These are phyloP conservation scores for Verticillium longisporum DNA, from an alignment of 2,329 filamentous ascomycete genomes.

Conservation along the genomic window DNA sequence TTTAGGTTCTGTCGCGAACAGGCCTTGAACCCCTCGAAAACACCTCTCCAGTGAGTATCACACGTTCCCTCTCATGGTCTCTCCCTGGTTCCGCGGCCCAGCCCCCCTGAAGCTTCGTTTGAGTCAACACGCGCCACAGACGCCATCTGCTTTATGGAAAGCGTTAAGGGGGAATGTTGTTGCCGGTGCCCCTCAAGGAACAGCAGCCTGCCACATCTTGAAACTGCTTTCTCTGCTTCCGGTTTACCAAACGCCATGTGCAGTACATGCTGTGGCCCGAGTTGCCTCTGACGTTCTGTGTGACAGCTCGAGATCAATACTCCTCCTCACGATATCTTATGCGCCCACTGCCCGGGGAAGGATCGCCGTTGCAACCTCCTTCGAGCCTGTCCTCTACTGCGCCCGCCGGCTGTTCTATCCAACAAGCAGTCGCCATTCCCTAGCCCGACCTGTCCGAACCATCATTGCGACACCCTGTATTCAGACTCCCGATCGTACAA, in stretches of 20 bases:
- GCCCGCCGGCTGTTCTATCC: not conserved
- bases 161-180: not conserved
- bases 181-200: not conserved
- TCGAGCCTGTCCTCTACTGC: not conserved
- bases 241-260: not conserved
- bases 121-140: conserved; percentile 7
- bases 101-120: conserved; percentile 2
- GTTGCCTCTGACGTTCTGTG: not conserved
- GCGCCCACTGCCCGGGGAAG: not conserved
- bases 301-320: not conserved
- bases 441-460: not conserved
- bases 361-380: not conserved
- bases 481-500: not conserved
- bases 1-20: not conserved
- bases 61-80: not conserved
- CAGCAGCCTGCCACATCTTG: not conserved
- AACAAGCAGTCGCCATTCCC: too few relatives aligned
- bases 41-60: not conserved
- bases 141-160: not conserved
- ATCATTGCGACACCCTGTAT: not conserved
- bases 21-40: not conserved
- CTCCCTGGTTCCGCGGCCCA: conserved; percentile 6
- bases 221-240: not conserved
- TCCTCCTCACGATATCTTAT: not conserved
- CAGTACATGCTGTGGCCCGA: not conserved